Evolutionary conservation across 2,329 filamentous ascomycete genomes (phyloP).

Genomic region (Biscogniauxia marginata): DNA sequence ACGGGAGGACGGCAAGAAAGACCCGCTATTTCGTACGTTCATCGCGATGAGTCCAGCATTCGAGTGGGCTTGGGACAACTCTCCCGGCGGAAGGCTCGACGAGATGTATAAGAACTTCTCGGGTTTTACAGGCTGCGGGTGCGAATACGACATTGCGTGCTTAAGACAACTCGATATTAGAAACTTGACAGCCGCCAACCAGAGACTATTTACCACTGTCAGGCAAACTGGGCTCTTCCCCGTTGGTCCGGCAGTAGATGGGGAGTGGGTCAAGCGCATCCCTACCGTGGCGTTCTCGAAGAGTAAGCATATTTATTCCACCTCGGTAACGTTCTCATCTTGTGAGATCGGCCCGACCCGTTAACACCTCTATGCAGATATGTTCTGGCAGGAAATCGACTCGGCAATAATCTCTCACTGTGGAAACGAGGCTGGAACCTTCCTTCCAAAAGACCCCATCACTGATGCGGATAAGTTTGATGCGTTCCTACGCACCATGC

Average conservation of each 20-base stretch:
- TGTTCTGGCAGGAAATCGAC: constrained; percentile 32
- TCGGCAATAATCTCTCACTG: constrained; percentile 35
- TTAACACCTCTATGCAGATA: constrained; percentile 17
- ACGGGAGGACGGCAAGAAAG: constrained; percentile 40
- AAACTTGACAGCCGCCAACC: constrained; percentile 29
- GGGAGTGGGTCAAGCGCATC: constrained; percentile 32
- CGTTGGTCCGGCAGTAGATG: constrained; percentile 35
- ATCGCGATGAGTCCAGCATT: constrained; percentile 32
- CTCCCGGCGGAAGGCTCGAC: constrained; percentile 17
- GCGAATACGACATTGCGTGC: constrained; percentile 25
- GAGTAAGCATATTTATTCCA: no score
- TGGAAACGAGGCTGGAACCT: constrained; percentile 28
- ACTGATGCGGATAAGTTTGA: constrained; percentile 17
- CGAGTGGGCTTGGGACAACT: constrained; percentile 27
- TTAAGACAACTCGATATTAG: neutral
- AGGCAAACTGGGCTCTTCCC: constrained; percentile 29
- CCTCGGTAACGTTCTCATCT: no score
- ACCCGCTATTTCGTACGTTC: constrained; percentile 40
- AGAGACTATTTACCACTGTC: constrained; percentile 24
- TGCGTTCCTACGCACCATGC: neutral
- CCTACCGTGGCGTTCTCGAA: constrained; percentile 30
- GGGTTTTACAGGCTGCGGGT: constrained; percentile 30
- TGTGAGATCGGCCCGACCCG: no score
- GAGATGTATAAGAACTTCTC: constrained; percentile 26
- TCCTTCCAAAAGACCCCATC: constrained; percentile 18